A percentile compares a stretch with the other conserved stretches of the same genome.
phyloP scores from a whole-genome alignment of 305 asterid genomes.

The Vinca major region DNA sequence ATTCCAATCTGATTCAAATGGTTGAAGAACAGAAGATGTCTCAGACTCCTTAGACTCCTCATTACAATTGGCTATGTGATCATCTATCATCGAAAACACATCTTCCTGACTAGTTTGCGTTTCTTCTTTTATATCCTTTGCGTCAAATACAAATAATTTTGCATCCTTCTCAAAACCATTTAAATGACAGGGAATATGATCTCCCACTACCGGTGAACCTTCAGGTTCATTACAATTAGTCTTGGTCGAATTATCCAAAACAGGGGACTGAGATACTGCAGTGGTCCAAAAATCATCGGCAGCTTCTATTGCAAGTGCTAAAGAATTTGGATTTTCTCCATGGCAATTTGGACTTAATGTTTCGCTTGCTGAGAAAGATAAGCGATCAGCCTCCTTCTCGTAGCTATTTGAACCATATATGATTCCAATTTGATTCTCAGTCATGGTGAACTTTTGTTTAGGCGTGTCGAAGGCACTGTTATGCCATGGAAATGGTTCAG shows the following conservation, averaged over 20 bases:
- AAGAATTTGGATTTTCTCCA: conserved; percentile 10
- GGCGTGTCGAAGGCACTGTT: conserved; percentile 37
- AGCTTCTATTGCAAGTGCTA: conserved; percentile 8
- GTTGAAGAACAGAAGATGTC: conserved; percentile 6
- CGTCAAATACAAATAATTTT: conserved; percentile 15
- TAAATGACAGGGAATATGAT: background rate
- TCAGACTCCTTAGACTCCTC: conserved; percentile 14
- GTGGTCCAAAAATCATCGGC: conserved; percentile 12
- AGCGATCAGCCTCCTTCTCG: conserved; percentile 16
- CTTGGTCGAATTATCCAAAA: conserved; percentile 11
- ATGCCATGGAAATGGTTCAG: conserved; percentile 22
- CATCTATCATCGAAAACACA: conserved; percentile 5
- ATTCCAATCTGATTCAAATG: conserved; percentile 7
- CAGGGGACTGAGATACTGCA: conserved; percentile 15
- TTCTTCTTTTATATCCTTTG: conserved; percentile 9
- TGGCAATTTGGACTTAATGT: conserved; percentile 2
- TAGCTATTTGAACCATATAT: conserved; percentile 15
- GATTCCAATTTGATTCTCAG: conserved; percentile 26
- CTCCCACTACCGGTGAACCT: conserved; percentile 8
- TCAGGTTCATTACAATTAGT: conserved; percentile 11
- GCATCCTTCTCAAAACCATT: conserved; percentile 7
- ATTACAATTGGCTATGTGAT: conserved; percentile 3
- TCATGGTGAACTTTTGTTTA: conserved; percentile 41
- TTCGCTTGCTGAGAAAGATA: conserved; percentile 12
- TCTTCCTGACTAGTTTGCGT: conserved; percentile 10